Evolutionary conservation across 768 basidiomycete species (phyloP), one percentile per base, ranked within the genome.

Genomic region (Fomitopsis serialis): DNA sequence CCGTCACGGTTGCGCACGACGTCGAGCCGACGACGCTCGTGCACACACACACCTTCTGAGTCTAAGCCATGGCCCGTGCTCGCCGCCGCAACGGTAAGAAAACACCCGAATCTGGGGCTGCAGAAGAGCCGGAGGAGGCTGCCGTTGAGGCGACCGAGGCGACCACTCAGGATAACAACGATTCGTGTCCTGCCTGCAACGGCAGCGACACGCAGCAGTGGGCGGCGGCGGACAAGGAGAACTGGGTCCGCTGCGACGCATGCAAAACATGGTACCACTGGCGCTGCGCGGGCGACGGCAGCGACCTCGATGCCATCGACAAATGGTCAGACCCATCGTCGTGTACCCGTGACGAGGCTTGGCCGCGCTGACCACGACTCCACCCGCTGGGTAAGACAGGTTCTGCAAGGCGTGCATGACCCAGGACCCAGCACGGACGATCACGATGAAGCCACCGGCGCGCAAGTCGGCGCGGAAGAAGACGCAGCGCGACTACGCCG

Each of bases 231-330:
- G 78, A 81, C 56, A 85, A 85, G 65, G 87, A 89, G 58, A 81
- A 73, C 61, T 94, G 91, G 92, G 82, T 93, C 52, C 72, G 82
- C 57, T 94, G 92, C 65, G 90, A 92, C 61, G 77, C 78, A 21
- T 91, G 88, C 74, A 85, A 85, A 68, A 78, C 73, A 27, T 92
- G 89, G 89, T 92, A 82, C 65, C 89, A 92, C 63, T 92, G 89
- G 87, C 73, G 79, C 54, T 92, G 89, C 68, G 86, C 79, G 13
- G 85, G 87, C 23, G 78, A 82, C 42, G 80, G 79, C 13, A 76
- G 76, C 36, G 83, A 85, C 56, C 74, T 85, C 11, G 81, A 83
- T 34, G 74, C 75, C 13, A 79, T 92, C 54, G 87, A 89, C 66
- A 91, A 87, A 76, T 91, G 87, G 89, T 87, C 62, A 60, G 81